Base-by-base conservation (phyloP, 148 eudicot genomes). In the Camellia lanceoleosa region DNA sequence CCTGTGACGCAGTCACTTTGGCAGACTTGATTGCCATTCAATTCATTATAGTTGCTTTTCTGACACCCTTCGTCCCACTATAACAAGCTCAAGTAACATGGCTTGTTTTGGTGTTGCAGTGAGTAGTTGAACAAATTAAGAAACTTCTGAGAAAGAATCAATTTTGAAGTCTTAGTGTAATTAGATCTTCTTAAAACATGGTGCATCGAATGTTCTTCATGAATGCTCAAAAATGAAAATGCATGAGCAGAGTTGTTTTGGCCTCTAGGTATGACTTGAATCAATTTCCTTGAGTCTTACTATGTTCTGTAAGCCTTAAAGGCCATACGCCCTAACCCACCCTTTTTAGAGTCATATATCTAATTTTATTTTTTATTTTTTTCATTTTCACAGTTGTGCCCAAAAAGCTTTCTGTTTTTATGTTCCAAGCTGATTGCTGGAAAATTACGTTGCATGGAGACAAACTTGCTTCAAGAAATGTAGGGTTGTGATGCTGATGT, bases 361-460 rank as follows among this genome's bases (percentile, higher is more conserved):
- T 46, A 5, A 15, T 79, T 49, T 63, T 74, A 55, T n/a, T 63
- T 76, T n/a, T 38, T n/a, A 75, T 41, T 59, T n/a, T n/a, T n/a
- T n/a, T n/a, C n/a, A n/a, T 55, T 16, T 63, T 61, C 83, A 81
- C 88, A 94, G 98, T 90, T 87, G 92, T 93, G 65, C 90, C 94
- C 16, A 95, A 95, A 76, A 91, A 82, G 85, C 79, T 71, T 13
- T 88, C 94, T 10, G 92, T 95, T 13, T 95, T 93, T 79, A 77
- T 85, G 74, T 80, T 92, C 20, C 97, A 91, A 90, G 95, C 85
- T 78, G 91, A 89, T 84, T 84, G 92, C 85, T 95, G 98, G 98
- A 93, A 88, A 81, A 83, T 93, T 73, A 91, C 98, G 42, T 76
- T 93, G 75, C 85, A 75, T 15, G 98, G 98, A 73, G 92, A 95